These are phyloP conservation scores for Calonectria multiphialidica DNA, from an alignment of 2,329 filamentous ascomycete genomes.

Conservation along the genomic window DNA sequence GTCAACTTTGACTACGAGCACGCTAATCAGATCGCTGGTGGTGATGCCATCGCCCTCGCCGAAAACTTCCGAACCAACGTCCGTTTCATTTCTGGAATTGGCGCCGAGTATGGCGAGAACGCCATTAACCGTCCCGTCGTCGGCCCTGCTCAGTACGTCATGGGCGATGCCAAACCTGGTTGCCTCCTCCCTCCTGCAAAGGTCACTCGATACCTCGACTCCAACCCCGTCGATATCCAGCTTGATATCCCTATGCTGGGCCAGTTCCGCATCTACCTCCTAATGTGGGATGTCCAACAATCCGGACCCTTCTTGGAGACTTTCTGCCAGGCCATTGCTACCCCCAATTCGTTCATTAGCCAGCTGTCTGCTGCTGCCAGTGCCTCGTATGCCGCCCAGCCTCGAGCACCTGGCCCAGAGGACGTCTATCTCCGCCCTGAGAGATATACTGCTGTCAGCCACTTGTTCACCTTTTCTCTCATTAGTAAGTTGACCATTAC, in stretches of 20 bases:
- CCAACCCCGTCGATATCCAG: conserved; percentile 82
- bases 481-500: conserved; percentile 65
- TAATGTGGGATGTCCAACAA: conserved; percentile 72
- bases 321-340: conserved; percentile 68
- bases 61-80: conserved; percentile 79
- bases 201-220: conserved; percentile 80
- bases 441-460: conserved; percentile 76
- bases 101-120: conserved; percentile 70
- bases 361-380: conserved; percentile 70
- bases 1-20: conserved; percentile 71
- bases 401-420: conserved; percentile 66
- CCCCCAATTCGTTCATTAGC: conserved; percentile 66
- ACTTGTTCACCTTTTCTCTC: conserved; percentile 76
- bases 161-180: conserved; percentile 65
- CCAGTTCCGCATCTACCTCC: conserved; percentile 81
- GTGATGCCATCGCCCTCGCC: conserved; percentile 72
- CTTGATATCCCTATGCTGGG: conserved; percentile 83
- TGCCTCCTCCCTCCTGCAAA: conserved; percentile 74
- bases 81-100: conserved; percentile 79
- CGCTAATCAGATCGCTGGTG: conserved; percentile 69
- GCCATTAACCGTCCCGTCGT: conserved; percentile 58
- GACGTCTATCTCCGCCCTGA: conserved; percentile 77
- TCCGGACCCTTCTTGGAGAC: conserved; percentile 69
- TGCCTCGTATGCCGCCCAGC: conserved; percentile 71
- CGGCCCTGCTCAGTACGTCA: conserved; percentile 53